Percentiles rank a stretch among this genome's conserved stretches.
Evolutionary conservation across 352 stramenopile genomes (phyloP).

Genomic region (Pythium vanterpoolii): DNA sequence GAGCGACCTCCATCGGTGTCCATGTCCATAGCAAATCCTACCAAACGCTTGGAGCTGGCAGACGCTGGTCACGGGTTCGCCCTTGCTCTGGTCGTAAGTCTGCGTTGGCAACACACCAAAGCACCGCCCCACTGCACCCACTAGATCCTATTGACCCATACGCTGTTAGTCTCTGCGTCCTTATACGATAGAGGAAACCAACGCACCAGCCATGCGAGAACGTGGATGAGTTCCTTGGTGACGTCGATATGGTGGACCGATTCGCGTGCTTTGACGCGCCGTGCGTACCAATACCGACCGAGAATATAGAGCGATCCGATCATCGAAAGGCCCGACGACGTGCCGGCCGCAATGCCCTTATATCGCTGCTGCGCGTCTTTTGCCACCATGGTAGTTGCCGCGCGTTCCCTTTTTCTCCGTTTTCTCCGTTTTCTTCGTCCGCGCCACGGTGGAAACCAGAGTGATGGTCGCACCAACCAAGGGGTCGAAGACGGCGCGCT

Average conservation of each 20-base stretch:
- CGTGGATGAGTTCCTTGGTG: conserved; percentile 84
- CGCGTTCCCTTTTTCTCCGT: not conserved
- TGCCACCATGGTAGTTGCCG: conserved; percentile 7
- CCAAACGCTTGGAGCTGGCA: conserved; percentile 75
- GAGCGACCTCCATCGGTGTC: not conserved
- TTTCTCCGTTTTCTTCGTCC: not conserved
- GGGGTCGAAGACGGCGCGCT: not conserved
- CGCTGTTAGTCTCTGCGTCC: not conserved
- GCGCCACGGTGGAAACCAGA: not conserved
- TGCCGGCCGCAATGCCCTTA: conserved; percentile 59
- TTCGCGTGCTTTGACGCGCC: conserved; percentile 32
- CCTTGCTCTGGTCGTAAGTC: conserved; percentile 55
- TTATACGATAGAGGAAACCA: not conserved
- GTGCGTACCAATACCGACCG: conserved; percentile 74
- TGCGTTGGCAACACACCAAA: conserved; percentile 64
- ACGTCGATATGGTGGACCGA: conserved; percentile 67
- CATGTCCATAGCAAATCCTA: conserved; percentile 21
- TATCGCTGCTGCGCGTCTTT: conserved; percentile 12
- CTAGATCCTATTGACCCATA: conserved; percentile 45
- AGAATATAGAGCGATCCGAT: conserved; percentile 83
- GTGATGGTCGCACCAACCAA: conserved; percentile 14
- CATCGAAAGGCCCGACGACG: conserved; percentile 76
- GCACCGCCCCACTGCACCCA: conserved; percentile 62
- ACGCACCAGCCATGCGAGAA: conserved; percentile 72
- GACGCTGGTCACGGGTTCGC: conserved; percentile 48